A percentile compares a stretch with the other conserved stretches of the same genome.
These are phyloP conservation scores for Articulospora tetracladia DNA, from an alignment of 495 filamentous ascomycete genomes.

Conservation along the genomic window DNA sequence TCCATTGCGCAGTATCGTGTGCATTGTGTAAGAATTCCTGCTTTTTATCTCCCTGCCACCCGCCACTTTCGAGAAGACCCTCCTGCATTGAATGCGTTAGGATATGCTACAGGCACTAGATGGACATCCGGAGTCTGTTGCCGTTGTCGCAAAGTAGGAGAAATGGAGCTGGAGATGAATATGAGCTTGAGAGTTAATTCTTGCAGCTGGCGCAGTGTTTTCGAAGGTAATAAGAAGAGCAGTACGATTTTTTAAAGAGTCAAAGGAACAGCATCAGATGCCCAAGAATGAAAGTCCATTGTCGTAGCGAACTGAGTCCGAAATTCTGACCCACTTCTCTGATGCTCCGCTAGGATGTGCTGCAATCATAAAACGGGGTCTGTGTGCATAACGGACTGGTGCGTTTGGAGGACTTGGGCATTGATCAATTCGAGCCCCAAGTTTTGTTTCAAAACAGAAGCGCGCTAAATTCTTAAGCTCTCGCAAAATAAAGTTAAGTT, in stretches of 20 bases:
- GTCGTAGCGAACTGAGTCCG: neutral
- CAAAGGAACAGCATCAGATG: no score
- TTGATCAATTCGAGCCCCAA: neutral
- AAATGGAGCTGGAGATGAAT: no score
- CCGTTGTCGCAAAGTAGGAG: no score
- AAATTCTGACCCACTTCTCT: neutral
- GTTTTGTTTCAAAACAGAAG: neutral
- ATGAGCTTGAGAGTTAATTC: no score
- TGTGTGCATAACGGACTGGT: neutral
- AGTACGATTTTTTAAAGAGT: no score
- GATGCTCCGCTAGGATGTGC: neutral
- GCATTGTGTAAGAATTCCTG: neutral
- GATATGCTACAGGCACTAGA: neutral
- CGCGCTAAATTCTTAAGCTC: neutral
- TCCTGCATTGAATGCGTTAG: neutral
- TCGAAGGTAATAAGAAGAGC: no score
- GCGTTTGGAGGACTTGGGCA: neutral
- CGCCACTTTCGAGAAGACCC: neutral
- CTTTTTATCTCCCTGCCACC: conserved; percentile 2
- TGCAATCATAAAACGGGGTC: neutral
- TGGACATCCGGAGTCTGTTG: no score
- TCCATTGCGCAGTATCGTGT: conserved; percentile 10
- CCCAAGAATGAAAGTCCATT: neutral
- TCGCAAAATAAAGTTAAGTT: neutral
- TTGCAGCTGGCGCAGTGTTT: no score